Evolutionary conservation across 2,329 filamentous ascomycete genomes (phyloP).

Genomic region (Aureobasidium melanogenum): DNA sequence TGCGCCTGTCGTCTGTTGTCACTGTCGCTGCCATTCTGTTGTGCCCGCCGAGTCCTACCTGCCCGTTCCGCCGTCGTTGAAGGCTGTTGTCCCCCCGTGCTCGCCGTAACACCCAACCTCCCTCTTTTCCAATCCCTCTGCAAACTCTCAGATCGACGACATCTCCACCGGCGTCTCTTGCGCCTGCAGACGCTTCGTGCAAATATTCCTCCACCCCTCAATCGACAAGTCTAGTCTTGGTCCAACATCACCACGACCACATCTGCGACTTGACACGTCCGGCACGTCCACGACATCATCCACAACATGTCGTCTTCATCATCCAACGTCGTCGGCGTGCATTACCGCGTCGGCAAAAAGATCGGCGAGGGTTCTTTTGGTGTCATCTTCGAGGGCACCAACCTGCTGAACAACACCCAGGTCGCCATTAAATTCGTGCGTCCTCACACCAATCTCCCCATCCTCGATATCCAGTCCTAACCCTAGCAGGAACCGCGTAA

Average conservation of each 20-base stretch:
- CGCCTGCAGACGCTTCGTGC: background rate
- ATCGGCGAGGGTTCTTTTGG: constrained; percentile 97
- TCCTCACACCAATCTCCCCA: constrained; percentile 21
- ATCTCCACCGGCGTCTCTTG: background rate
- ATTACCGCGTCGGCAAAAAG: constrained; percentile 98
- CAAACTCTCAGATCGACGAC: background rate
- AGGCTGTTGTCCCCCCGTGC: constrained; percentile 7
- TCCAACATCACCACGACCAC: background rate
- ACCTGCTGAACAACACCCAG: constrained; percentile 97
- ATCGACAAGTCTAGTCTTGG: background rate
- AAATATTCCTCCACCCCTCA: background rate
- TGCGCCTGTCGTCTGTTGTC: background rate
- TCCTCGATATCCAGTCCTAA: background rate
- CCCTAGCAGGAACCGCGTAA: constrained; percentile 77
- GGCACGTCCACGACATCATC: background rate
- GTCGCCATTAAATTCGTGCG: constrained; percentile 98
- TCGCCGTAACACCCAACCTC: constrained; percentile 5
- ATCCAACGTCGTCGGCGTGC: constrained; percentile 95
- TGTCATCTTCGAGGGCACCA: constrained; percentile 96
- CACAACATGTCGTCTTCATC: constrained; percentile 9
- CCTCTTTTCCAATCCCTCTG: background rate
- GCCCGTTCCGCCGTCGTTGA: background rate
- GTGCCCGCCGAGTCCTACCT: background rate
- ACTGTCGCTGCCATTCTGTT: background rate
- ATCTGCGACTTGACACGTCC: background rate